A percentile compares a stretch with the other conserved stretches of the same genome.
phyloP scores from a whole-genome alignment of 2,329 filamentous ascomycete genomes.

The Zopfia rhizophila region DNA sequence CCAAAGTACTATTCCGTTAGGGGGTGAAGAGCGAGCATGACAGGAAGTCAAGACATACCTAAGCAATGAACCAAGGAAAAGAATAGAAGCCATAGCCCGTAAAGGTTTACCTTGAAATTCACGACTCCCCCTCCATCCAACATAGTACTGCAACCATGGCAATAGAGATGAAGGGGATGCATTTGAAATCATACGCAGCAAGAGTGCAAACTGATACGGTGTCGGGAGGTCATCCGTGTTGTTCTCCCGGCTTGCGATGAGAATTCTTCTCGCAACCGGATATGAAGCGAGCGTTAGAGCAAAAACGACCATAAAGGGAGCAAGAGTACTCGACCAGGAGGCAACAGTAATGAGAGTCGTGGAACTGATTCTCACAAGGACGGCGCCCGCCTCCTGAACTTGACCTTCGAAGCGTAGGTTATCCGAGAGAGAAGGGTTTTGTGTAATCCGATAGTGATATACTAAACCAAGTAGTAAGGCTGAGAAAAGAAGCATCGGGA shows the following conservation, averaged over 20 bases:
- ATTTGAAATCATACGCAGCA: slow-evolving; percentile 8
- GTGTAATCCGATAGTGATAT: slow-evolving; percentile 1
- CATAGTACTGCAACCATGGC: slow-evolving; percentile 5
- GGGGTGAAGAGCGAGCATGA: no score
- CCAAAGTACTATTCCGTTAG: slow-evolving; percentile 5
- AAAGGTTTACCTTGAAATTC: slow-evolving; percentile 3
- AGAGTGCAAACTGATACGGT: slow-evolving; percentile 6
- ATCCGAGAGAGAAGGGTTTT: slow-evolving; percentile 5
- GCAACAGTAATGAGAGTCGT: slow-evolving; percentile 3
- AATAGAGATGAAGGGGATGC: slow-evolving; percentile 1
- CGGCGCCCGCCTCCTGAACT: neutral
- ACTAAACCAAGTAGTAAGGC: slow-evolving; percentile 5
- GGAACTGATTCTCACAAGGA: slow-evolving; percentile 6
- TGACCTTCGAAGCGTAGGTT: slow-evolving; percentile 2
- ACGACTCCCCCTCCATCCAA: slow-evolving; percentile 2
- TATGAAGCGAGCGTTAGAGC: slow-evolving; percentile 8
- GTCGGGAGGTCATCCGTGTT: slow-evolving; percentile 1
- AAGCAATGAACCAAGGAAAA: neutral
- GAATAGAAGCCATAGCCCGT: neutral
- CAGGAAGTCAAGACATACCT: no score
- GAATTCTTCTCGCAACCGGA: neutral
- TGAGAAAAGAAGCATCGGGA: slow-evolving; percentile 6
- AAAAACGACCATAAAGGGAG: slow-evolving; percentile 4
- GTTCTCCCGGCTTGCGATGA: neutral
- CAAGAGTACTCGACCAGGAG: slow-evolving; percentile 9